Conservation (phyloP, 2,329 filamentous ascomycete species). For the Penicillium corylophilum region DNA sequence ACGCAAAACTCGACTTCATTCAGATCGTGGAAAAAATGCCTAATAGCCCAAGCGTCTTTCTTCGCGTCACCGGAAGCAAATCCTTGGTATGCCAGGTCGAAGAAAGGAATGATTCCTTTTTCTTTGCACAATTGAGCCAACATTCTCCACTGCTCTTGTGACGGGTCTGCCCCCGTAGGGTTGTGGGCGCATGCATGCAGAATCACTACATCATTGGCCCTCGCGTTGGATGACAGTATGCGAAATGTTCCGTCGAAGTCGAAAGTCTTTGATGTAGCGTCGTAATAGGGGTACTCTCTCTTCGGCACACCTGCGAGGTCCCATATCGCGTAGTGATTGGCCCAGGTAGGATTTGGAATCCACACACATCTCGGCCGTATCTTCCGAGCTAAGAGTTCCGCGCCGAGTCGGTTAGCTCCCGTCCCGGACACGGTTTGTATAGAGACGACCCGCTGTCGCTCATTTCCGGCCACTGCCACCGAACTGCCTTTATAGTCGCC, state of each 20-base stretch:
- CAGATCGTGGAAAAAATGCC: slow-evolving; percentile 71
- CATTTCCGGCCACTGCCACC: slow-evolving; percentile 32
- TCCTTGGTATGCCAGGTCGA: slow-evolving; percentile 94
- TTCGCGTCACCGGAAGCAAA: slow-evolving; percentile 87
- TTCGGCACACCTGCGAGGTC: slow-evolving; percentile 67
- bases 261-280: slow-evolving; percentile 50
- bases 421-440: slow-evolving; percentile 95
- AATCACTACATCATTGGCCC: slow-evolving; percentile 65
- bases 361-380: slow-evolving; percentile 72
- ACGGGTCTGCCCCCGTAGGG: slow-evolving; percentile 86
- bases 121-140: slow-evolving; percentile 70
- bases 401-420: slow-evolving; percentile 85
- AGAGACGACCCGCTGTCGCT: slow-evolving; percentile 55
- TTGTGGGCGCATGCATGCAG: slow-evolving; percentile 86
- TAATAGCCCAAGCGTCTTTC: slow-evolving; percentile 80
- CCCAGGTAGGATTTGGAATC: slow-evolving; percentile 92
- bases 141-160: slow-evolving; percentile 80
- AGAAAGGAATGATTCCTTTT: slow-evolving; percentile 91
- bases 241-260: slow-evolving; percentile 61
- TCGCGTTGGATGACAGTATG: slow-evolving; percentile 78
- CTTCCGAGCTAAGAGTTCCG: slow-evolving; percentile 83
- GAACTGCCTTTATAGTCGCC: slow-evolving; percentile 1
- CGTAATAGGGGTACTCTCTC: slow-evolving; percentile 87
- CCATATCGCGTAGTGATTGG: slow-evolving; percentile 96
- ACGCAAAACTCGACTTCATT: slow-evolving; percentile 14